Evolutionary conservation across 1,139 yeast genomes (phyloP), one percentile per base, ranked within the genome.

Genomic region (Geotrichum klebahnii): DNA sequence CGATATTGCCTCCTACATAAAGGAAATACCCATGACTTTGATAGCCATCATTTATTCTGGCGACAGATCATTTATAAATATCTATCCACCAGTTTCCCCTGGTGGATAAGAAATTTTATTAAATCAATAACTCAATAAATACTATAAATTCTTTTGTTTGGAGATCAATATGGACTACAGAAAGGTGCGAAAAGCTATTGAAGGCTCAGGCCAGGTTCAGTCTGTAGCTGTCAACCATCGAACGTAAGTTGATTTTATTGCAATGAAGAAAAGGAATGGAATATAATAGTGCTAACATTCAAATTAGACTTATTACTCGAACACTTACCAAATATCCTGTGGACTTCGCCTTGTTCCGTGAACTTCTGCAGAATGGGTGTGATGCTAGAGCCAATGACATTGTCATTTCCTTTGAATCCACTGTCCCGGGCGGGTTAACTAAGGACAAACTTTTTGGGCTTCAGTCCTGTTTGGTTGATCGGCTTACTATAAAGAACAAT

Each of bases 271-370:
- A 26, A 26, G 29, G 29, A 26, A 8, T 26, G 6, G 29, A 26
- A 26, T 26, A 8, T 6, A 26, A 8, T 26, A 8, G 29, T 10
- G 9, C 10, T 26, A 10, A 26, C 29, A 26, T 8, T 26, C 10
- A 8, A 8, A 8, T n/a, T 42, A 61, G 64, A 10, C 61, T 70
- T 14, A 70, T 70, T 34, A 70, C 74, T 0, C 61, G 74, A 10
- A 71, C 74, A 0, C 54, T 70, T 40, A 69, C 74, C 3, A 70
- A 70, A 50, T 70, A 70, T 51, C 74, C 74, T 2, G 72, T 70
- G 0, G 74, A 70, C 51, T 70, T 65, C 56, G 74, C 74, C 0
- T 55, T 70, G 32, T 70, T 58, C 51, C 59, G 74, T 10, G 74
- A 71, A 51, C 59, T 70, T 47, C 61, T 70, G 12, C 74, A 70